phyloP scores from a whole-genome alignment of 148 eudicot species.

The Cornus controversa region DNA sequence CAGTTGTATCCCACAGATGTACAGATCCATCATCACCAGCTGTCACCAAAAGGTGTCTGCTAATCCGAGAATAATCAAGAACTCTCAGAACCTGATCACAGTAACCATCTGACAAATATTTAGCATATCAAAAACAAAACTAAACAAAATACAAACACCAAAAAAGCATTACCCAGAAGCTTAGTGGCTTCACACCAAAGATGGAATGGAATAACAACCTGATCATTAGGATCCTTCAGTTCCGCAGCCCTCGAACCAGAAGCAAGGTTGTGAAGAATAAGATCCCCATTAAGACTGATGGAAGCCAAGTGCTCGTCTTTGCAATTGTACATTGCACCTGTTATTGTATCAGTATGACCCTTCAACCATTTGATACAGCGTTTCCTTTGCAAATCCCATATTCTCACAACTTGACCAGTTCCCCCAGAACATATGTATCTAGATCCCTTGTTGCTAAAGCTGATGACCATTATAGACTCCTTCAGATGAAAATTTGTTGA shows the following conservation, averaged over 20 bases:
- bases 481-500: slow-evolving; percentile 19
- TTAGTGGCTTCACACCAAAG: slow-evolving; percentile 6
- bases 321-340: slow-evolving; percentile 81
- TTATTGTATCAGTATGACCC: slow-evolving; percentile 86
- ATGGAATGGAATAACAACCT: slow-evolving; percentile 44
- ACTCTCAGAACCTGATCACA: slow-evolving; percentile 80
- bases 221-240: slow-evolving; percentile 83
- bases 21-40: slow-evolving; percentile 99
- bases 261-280: slow-evolving; percentile 95
- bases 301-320: slow-evolving; percentile 98
- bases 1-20: slow-evolving; percentile 95
- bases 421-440: slow-evolving; percentile 92
- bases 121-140: slow-evolving; percentile 24
- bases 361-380: slow-evolving; percentile 95
- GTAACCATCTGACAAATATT: slow-evolving; percentile 37
- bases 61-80: slow-evolving; percentile 91
- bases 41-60: slow-evolving; percentile 92
- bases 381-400: slow-evolving; percentile 95
- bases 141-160: not conserved
- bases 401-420: slow-evolving; percentile 80
- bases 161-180: slow-evolving; percentile 12
- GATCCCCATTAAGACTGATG: slow-evolving; percentile 76
- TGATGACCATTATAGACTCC: slow-evolving; percentile 74
- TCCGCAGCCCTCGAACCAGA: slow-evolving; percentile 88
- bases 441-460: slow-evolving; percentile 88